Evolutionary conservation across 768 basidiomycete genomes (phyloP), one percentile per base, ranked within the genome.

Genomic region (Boletales sp.): DNA sequence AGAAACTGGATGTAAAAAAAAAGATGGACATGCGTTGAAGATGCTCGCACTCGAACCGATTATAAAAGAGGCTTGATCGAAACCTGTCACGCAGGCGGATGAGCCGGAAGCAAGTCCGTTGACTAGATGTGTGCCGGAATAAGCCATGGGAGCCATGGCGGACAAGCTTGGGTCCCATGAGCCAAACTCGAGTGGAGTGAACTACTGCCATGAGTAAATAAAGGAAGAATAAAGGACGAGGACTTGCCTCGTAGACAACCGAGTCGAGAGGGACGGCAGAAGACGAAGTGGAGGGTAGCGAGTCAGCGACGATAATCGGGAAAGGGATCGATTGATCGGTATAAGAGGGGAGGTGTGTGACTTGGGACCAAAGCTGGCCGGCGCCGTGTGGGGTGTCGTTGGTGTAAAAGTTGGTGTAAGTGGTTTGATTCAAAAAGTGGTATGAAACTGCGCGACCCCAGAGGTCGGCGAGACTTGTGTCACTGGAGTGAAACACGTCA

Each of bases 31-130:
- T 54, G 80, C 82, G 55, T 83, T 83, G 68, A 87, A 87, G 21
- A 86, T 63, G 56, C 78, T 84, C 15, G 86, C 79, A 34, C 87
- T 89, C 3, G 80, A 81, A 9, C 86, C 90, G 74, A 89, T 84
- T 31, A 91, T 63, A 62, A 89, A 92, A 0, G 76, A 78, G 0
- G 77, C 79, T 63, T 86, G 86, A 60, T 91, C 87, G 57, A 90
- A 91, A 8, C 82, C 83, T 5, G 76, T 79, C 12, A 83, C 82
- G 63, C 92, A 94, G 1, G 78, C 66, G 11, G 80, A 77, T 7
- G 71, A 64, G 52, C 79, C 82, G 11, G 66, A 69, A 0, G 84
- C 76, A 50, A 71, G 59, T 4, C 86, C 87, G 49, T 84, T 77
- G 19, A 67, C 63, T 15, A 91, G 61, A 52, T 75, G 72, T 0